These are phyloP conservation scores for Nannizzia gypsea DNA, from an alignment of 2,329 filamentous ascomycete genomes.

Conservation along the genomic window DNA sequence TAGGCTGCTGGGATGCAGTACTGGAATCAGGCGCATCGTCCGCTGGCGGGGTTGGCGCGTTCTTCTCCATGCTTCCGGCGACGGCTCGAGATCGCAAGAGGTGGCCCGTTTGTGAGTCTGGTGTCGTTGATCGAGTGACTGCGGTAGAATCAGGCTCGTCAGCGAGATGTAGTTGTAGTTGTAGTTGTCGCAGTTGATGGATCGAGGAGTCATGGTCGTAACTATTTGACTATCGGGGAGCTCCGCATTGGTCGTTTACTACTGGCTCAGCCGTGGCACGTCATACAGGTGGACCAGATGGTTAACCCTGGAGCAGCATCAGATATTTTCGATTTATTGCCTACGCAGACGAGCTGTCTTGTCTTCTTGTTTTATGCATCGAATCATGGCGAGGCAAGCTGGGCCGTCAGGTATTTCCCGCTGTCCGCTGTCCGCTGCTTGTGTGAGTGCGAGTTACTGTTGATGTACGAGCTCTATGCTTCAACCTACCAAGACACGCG, in stretches of 20 bases:
- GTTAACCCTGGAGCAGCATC: neutral
- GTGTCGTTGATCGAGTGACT: neutral
- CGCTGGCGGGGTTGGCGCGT: neutral
- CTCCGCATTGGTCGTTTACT: neutral
- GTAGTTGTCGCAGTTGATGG: neutral
- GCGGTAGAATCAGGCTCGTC: neutral
- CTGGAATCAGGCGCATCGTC: constrained; percentile 8
- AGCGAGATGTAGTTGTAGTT: neutral
- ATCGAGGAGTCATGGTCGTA: neutral
- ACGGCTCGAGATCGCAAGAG: neutral
- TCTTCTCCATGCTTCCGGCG: neutral
- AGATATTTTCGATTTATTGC: neutral
- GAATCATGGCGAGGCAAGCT: neutral
- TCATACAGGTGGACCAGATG: neutral
- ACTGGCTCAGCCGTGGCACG: neutral
- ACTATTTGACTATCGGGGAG: neutral
- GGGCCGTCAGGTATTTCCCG: neutral
- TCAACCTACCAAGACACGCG: neutral
- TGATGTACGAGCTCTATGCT: neutral
- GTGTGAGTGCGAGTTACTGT: neutral
- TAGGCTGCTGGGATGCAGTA: constrained; percentile 13
- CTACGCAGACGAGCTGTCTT: neutral
- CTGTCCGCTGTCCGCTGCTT: neutral
- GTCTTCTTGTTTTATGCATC: neutral
- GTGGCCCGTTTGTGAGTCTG: neutral